These are phyloP conservation scores for Cyberlindnera bimundalis DNA, from an alignment of 805 yeast species.

Conservation along the genomic window DNA sequence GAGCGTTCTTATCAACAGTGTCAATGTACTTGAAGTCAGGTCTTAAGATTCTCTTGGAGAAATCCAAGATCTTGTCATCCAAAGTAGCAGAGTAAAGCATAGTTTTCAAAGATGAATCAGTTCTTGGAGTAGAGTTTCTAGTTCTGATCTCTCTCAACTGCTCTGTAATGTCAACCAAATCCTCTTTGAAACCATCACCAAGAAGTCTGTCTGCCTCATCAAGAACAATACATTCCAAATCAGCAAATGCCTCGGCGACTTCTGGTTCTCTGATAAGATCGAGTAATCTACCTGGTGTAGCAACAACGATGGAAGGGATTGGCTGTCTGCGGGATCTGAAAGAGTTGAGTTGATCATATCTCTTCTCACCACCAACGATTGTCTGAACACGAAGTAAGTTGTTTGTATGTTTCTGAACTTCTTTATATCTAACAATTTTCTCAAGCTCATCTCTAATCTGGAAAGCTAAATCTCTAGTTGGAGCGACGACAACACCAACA, in stretches of 20 bases:
- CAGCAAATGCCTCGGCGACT: constrained; percentile 43
- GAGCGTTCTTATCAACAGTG: constrained; percentile 69
- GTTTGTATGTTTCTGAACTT: constrained; percentile 20
- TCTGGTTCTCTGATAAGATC: constrained; percentile 52
- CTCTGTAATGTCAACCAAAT: constrained; percentile 54
- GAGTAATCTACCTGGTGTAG: constrained; percentile 84
- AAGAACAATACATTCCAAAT: constrained; percentile 62
- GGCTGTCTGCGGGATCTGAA: constrained; percentile 28
- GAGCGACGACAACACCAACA: constrained; percentile 70
- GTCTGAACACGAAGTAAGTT: constrained; percentile 41
- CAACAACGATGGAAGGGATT: constrained; percentile 65
- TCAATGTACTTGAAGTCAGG: constrained; percentile 59
- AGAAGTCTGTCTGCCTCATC: constrained; percentile 92
- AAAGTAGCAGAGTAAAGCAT: constrained; percentile 88
- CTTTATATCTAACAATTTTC: constrained; percentile 38
- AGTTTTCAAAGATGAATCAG: constrained; percentile 49
- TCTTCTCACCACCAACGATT: constrained; percentile 66
- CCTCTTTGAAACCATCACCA: constrained; percentile 75
- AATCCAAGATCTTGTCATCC: constrained; percentile 57
- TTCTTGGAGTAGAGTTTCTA: constrained; percentile 25
- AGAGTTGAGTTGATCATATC: constrained; percentile 34
- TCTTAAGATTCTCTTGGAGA: constrained; percentile 61
- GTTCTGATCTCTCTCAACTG: constrained; percentile 38
- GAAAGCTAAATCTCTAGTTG: constrained; percentile 87
- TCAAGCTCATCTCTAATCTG: constrained; percentile 70